phyloP scores from a whole-genome alignment of 2,329 filamentous ascomycete species.

The Capronia epimyces region DNA sequence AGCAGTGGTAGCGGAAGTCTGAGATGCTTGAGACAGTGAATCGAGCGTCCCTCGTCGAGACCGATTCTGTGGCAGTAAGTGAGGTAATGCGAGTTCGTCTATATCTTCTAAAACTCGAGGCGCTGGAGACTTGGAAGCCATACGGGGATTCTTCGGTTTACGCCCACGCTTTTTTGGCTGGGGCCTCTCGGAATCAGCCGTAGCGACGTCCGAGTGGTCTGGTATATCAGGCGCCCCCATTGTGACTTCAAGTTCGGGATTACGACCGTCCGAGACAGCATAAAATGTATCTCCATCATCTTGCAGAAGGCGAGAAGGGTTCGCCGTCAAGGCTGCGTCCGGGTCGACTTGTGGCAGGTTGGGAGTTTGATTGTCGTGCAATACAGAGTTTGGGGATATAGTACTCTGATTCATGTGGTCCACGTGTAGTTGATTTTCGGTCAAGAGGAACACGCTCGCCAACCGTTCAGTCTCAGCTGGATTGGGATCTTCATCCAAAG shows the following conservation, averaged over 20 bases:
- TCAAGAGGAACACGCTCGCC: not conserved
- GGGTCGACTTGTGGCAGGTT: conserved; percentile 2
- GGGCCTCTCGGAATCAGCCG: conserved; percentile 4
- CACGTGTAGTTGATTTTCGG: conserved; percentile 1
- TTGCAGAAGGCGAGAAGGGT: conserved; percentile 5
- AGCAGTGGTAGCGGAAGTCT: conserved; percentile 14
- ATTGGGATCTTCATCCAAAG: conserved; percentile 14
- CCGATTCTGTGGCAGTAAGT: conserved; percentile 5
- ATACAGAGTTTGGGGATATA: not conserved
- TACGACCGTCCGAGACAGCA: not conserved
- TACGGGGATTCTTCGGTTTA: conserved; percentile 21
- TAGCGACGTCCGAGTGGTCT: not conserved
- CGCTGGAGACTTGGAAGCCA: conserved; percentile 7
- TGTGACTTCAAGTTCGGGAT: not conserved
- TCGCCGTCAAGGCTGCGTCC: not conserved
- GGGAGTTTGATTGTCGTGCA: not conserved
- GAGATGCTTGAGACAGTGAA: conserved; percentile 15
- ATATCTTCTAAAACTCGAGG: conserved; percentile 11
- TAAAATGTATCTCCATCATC: conserved; percentile 4
- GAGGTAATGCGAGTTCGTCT: conserved; percentile 11
- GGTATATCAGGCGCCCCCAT: not conserved
- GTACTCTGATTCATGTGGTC: not conserved
- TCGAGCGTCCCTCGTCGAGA: conserved; percentile 23
- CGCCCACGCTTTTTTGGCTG: conserved; percentile 24
- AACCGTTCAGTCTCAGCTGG: conserved; percentile 5